Base-by-base conservation (phyloP, 306 rosid genomes). In the Sophora flavescens region DNA sequence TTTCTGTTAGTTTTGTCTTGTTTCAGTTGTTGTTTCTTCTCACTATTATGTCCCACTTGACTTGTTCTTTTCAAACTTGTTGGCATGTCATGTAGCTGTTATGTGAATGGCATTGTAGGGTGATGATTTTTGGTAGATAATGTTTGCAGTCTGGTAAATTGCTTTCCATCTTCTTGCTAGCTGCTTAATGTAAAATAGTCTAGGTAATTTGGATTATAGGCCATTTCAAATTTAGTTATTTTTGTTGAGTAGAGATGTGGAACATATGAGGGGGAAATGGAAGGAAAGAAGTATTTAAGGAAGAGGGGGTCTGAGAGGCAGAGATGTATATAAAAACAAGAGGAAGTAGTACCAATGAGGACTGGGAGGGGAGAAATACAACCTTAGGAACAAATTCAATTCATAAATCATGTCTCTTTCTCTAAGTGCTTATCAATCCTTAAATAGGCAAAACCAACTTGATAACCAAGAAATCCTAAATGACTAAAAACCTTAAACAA, bases 221-320 rank as follows among this genome's bases (percentile, higher is more conserved):
- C 1, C 11, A 8, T 2, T 41, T 22, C 22, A 22, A 2, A 44
- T 54, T 76, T 68, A 59, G 76, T 82, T 80, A 52, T 82, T 73
- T 83, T 73, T 83, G 2, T 41, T 6, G 45, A 41, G 2, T 2
- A 22, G 80, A 3, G 52, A 47, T 47, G 17, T 44, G 38, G 56
- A 44, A 42, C 16, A 16, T 10, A 66, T 36, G 48, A 47, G 16
- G 6, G n/a, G 13, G 4, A 47, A 47, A 47, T 16, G 16, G 6
- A 13, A 48, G n/a, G 17, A 5, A n/a, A 14, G 17, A 14, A 48
- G 6, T 14, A 12, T 5, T 22, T 11, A 26, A 57, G 63, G 36
- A 32, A 57, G 6, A 22, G 63, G 16, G 63, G 1, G 22, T 0
- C 22, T 22, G 22, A 22, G 22, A 22, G 22, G 22, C 22, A 22